Conservation (phyloP, 1,284 basidiomycete genomes). For the Sanghuangporus sanghuang region DNA sequence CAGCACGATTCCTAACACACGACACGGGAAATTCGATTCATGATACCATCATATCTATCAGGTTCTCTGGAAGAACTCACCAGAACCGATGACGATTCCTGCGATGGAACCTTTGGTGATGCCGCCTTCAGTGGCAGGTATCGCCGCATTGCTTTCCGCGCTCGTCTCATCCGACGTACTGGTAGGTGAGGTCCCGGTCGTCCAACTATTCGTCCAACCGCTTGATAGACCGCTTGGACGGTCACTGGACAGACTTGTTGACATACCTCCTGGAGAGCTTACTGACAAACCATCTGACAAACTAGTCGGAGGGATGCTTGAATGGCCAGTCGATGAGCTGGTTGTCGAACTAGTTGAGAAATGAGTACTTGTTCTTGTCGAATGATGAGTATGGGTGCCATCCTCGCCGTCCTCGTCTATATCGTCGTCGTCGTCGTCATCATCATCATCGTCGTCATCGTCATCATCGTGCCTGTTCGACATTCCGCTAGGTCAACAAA, state of each 20-base stretch:
- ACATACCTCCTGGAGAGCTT: too few relatives aligned
- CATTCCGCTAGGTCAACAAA: too few relatives aligned
- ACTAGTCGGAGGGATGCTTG: too few relatives aligned
- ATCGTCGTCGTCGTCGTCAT: slow-evolving; percentile 5
- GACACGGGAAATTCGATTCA: neutral
- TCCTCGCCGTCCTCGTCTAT: slow-evolving; percentile 5
- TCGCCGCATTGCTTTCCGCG: slow-evolving; percentile 3
- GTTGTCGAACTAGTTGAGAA: neutral
- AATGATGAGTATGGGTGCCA: neutral
- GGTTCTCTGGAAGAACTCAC: neutral
- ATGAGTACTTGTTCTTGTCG: neutral
- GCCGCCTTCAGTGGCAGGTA: neutral
- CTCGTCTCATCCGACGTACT: neutral
- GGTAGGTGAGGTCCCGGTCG: neutral
- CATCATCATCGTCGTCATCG: neutral
- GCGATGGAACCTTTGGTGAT: slow-evolving; percentile 12
- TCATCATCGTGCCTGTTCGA: too few relatives aligned
- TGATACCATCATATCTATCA: neutral
- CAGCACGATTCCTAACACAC: neutral
- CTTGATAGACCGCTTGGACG: too few relatives aligned
- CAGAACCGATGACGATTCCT: slow-evolving; percentile 11
- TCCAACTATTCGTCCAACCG: too few relatives aligned
- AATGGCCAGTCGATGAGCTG: neutral
- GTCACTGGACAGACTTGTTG: too few relatives aligned
- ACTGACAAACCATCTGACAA: too few relatives aligned